Evolutionary conservation across 768 basidiomycete species (phyloP), one percentile per base, ranked within the genome.

Genomic region (Naematelia encephala): DNA sequence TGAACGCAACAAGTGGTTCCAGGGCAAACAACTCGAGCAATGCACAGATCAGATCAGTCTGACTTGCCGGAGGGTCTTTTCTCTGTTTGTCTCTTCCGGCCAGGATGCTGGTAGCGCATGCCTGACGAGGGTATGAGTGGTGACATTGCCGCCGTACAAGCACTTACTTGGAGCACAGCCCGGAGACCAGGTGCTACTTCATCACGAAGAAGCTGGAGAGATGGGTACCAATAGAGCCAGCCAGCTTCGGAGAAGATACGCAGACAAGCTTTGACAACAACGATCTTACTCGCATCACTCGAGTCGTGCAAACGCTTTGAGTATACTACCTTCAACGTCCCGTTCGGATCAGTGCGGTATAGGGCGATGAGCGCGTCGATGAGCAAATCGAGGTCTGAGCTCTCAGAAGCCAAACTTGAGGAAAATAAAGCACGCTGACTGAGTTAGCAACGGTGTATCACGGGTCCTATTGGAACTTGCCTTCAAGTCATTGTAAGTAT

Each of bases 401-500:
- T 85, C 0, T 89, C 89, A 10, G 75, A 70, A 0, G 62, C 30
- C 3, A 79, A 78, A 30, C 90, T 87, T 84, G 86, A 89, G 77
- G 88, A 90, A 2, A 65, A 63, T 0, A 72, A 47, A 14, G 61
- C 63, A 47, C 69, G 59, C 68, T 67, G 56, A 21, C 78, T 5
- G 28, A 1, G 42, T 59, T 46, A 55, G 44, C 44, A 12, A 49
- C 14, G 34, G 28, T 26, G 26, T 4, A 34, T 16, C 29, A 5
- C 3, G 25, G 42, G n/a, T 16, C 27, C 16, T 27, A 22, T 44
- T 44, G 43, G 34, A 8, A 67, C 70, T 62, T 64, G 87, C 90
- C 82, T 86, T 88, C 61, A 93, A 81, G 57, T 92, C 90, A 63
- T 87, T 85, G 0, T 87, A 88, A 8, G 89, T 78, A 67, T 93